A percentile compares a stretch with the other conserved stretches of the same genome.
Conservation (phyloP, 495 filamentous ascomycete species). For the Penicillium malachiteum region DNA sequence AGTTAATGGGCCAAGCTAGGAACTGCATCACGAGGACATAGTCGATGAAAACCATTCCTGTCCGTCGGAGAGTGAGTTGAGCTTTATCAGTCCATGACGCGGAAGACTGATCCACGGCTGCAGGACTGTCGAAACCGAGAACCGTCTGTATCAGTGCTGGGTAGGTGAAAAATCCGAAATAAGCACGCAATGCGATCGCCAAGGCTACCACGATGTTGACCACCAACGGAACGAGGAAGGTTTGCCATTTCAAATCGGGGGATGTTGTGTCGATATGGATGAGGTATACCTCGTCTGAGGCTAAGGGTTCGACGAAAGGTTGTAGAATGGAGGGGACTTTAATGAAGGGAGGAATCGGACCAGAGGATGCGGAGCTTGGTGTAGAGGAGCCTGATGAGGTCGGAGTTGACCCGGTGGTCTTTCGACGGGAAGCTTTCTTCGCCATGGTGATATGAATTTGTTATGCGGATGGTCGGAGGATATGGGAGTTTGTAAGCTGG, state of each 20-base stretch:
- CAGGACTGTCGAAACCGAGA: conserved; percentile 59
- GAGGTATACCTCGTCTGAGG: conserved; percentile 69
- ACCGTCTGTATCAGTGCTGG: conserved; percentile 55
- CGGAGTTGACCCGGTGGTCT: conserved; percentile 31
- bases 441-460: conserved; percentile 26
- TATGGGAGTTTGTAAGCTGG: neutral
- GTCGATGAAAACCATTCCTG: conserved; percentile 64
- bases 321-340: conserved; percentile 55
- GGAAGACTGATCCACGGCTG: conserved; percentile 54
- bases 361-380: conserved; percentile 35
- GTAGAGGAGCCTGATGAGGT: conserved; percentile 37
- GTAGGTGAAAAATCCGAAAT: conserved; percentile 64
- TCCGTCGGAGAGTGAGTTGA: conserved; percentile 51
- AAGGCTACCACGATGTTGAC: conserved; percentile 63
- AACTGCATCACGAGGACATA: conserved; percentile 67
- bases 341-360: conserved; percentile 61
- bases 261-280: conserved; percentile 70
- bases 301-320: conserved; percentile 61
- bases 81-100: conserved; percentile 51
- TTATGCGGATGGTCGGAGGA: neutral
- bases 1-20: conserved; percentile 72
- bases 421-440: conserved; percentile 40
- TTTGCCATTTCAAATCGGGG: conserved; percentile 64
- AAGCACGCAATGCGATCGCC: conserved; percentile 61
- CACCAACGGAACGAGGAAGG: conserved; percentile 69